Evolutionary conservation across 306 rosid species (phyloP), one percentile per base, ranked within the genome.

Genomic region (Medicago arabica): DNA sequence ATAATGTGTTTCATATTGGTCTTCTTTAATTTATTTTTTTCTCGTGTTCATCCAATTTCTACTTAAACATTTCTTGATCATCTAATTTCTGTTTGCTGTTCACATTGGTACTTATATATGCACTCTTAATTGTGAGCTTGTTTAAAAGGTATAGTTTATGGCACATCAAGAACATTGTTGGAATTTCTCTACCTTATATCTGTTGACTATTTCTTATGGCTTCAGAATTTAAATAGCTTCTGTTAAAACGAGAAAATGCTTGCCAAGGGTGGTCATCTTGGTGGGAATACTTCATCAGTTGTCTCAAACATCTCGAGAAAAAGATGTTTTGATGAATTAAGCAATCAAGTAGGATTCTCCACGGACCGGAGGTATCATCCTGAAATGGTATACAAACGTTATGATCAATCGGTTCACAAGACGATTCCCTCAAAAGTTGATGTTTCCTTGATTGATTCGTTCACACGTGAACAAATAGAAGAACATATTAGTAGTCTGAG

Each of bases 401-500:
- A 21, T 21, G 23, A 21, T 21, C 23, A 21, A 21, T 21, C 23
- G 23, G 2, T 21, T 21, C 1, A 21, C 23, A 21, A 21, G 23
- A 21, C 23, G 2, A 21, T 21, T 21, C 23, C 23, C 23, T 2
- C 76, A 68, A 81, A 78, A 71, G 77, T 53, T 39, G 16, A 25
- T 72, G 74, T 73, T 77, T 76, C 87, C 71, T 64, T 83, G 59
- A 50, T 64, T 23, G 88, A 86, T 34, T 5, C 34, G 53, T 83
- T 86, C 76, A 74, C 86, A 51, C 31, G 9, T 21, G 76, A 79
- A 71, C 76, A 77, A 75, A 74, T 90, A 60, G 69, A 2, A 59
- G 82, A 84, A 69, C 92, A 86, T 67, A 74, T 88, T 38, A 43
- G 4, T 41, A 83, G 87, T 79, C 81, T 87, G 25, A 40, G 69